Evolutionary conservation across 352 stramenopile species (phyloP), one percentile per base, ranked within the genome.

Genomic region (Phytopythium vexans): DNA sequence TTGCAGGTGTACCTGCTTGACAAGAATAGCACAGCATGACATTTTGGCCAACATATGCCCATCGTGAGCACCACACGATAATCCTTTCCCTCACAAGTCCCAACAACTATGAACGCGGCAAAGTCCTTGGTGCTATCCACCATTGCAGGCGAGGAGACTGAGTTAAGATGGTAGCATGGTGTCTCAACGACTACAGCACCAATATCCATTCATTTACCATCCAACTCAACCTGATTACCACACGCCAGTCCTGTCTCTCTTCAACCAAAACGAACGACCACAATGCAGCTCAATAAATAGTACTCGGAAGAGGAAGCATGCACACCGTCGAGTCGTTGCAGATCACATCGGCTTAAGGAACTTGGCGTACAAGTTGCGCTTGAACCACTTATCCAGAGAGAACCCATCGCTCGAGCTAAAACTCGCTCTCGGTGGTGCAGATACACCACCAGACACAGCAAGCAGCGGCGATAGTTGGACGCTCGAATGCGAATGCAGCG

Each of bases 381-480:
- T 65, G 44, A 83, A 64, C 75, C 75, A 86, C 8, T 52, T 62
- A 6, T 63, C 54, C 44, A 81, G 60, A 33, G 68, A 64, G 45
- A 81, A 81, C 16, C 57, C 53, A 15, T 49, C 41, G 33, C 60
- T 65, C 9, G 67, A 77, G 49, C 54, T 58, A 35, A 80, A 80
- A 35, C 21, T 27, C 21, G 21, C 21, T 27, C 21, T 27, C 21
- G 21, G 21, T 27, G 21, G 21, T 27, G 21, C 21, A 27, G 21
- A 27, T 27, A 27, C 21, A 27, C 21, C 21, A 2, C 21, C 21
- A 27, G 21, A 27, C 21, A 27, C 21, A 27, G 21, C 21, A 27
- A 27, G 21, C 21, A 27, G 21, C 21, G 21, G 21, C 21, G 21
- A 27, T 27, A 27, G 21, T 27, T 27, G 21, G 21, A 27, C 33